Conservation (phyloP, 2,329 filamentous ascomycete species). For the Chrysosphaeria jannelii region DNA sequence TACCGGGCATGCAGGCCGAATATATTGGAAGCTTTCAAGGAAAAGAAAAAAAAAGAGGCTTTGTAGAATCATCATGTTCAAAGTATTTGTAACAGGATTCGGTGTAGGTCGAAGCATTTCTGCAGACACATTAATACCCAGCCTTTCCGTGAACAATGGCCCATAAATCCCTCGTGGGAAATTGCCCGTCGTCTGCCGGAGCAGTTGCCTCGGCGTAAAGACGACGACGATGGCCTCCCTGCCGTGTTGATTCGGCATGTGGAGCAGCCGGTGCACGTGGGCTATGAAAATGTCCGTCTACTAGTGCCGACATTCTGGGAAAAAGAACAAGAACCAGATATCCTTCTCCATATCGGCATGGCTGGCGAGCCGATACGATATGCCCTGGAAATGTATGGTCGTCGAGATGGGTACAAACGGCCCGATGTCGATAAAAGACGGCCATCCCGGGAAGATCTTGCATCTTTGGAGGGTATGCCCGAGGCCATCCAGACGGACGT, state of each 20-base stretch:
- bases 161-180: conserved; percentile 54
- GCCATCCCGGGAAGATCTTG: conserved; percentile 14
- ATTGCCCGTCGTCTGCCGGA: conserved; percentile 40
- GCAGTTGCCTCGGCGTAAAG: conserved; percentile 23
- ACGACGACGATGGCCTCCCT: conserved; percentile 6
- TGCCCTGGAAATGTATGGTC: conserved; percentile 36
- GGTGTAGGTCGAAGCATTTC: conserved; percentile 13
- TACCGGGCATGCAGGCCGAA: no score
- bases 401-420: conserved; percentile 40
- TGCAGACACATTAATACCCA: conserved; percentile 9
- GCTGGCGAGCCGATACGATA: conserved; percentile 34
- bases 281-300: conserved; percentile 33
- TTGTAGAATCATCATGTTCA: no score
- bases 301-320: conserved; percentile 34
- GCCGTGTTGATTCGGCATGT: conserved; percentile 33
- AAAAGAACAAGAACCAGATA: conserved; percentile 16
- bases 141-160: conserved; percentile 46
- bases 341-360: conserved; percentile 56
- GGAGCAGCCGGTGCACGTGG: conserved; percentile 35
- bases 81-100: conserved; percentile 31
- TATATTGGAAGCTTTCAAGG: no score
- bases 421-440: conserved; percentile 33
- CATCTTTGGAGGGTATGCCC: conserved; percentile 22
- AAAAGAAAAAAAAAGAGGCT: no score
- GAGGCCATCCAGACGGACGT: conserved; percentile 24